Evolutionary conservation across 2,329 filamentous ascomycete species (phyloP), one percentile per base, ranked within the genome.

Genomic region (Arthrobotrys megalospora): DNA sequence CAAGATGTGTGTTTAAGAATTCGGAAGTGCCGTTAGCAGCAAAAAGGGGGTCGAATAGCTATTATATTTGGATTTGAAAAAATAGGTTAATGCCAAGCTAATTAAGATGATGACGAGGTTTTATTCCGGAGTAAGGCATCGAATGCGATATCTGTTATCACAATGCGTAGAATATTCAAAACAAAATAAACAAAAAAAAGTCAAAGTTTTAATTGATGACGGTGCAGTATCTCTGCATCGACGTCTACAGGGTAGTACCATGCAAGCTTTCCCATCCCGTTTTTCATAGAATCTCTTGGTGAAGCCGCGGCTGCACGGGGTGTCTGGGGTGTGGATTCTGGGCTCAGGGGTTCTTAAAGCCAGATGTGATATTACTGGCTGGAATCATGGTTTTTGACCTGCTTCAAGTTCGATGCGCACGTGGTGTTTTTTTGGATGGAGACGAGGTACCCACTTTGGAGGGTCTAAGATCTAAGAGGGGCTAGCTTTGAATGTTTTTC

Each of bases 371-470:
- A 36, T 75, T 21, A 68, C 70, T 75, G 70, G 70, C 34, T 75
- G 45, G 70, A 75, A 68, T 28, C 36, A 43, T 45, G 28, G 19
- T 60, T 75, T 38, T 66, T 66, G 48, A 43, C 58, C 21, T 52
- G 38, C 48, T 53, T 55, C 34, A 47, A 19, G 24, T 53, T 73
- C 47, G 16, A 66, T 75, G 70, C 70, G 70, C 70, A 75, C 70
- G 70, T 75, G 70, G 70, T 63, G 53, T 75, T 75, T 28, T 28
- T 24, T 64, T 62, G 70, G 63, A 63, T 45, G 70, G 70, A 75
- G 70, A 75, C 70, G 70, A 75, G 63, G 62, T 60, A 75, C 70
- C 70, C 70, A 75, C 70, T 73, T 36, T 50, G 32, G 43, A n/a
- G 43, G 53, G 60, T 34, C 32, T 50, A 48, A 63, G 47, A 71